These are phyloP conservation scores for Naganishia cerealis DNA, from an alignment of 1,284 basidiomycete genomes.

Conservation along the genomic window DNA sequence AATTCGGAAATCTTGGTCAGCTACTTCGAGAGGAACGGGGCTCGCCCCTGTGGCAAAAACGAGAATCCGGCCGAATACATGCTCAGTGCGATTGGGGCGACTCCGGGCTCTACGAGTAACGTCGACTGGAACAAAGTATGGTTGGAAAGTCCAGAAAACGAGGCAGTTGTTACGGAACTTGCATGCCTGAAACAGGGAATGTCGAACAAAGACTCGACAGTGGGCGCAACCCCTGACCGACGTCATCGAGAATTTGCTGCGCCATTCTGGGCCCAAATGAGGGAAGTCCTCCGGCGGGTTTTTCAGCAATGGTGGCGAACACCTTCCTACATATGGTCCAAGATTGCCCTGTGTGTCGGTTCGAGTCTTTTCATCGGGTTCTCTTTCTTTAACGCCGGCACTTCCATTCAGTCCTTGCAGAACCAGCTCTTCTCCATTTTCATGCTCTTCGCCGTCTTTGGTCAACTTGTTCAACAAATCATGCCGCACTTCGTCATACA, in stretches of 20 bases:
- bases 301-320: conserved; percentile 63
- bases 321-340: conserved; percentile 74
- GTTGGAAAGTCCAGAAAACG: conserved; percentile 57
- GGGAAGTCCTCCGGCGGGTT: conserved; percentile 59
- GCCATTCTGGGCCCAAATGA: conserved; percentile 59
- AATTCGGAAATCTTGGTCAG: conserved; percentile 57
- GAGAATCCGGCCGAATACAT: conserved; percentile 58
- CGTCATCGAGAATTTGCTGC: conserved; percentile 61
- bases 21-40: conserved; percentile 59
- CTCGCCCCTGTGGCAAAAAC: conserved; percentile 35
- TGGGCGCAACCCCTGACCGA: conserved; percentile 33
- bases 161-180: conserved; percentile 54
- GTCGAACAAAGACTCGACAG: conserved; percentile 38
- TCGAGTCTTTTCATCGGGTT: conserved; percentile 57
- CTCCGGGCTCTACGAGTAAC: conserved; percentile 60
- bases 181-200: conserved; percentile 52
- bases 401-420: conserved; percentile 70
- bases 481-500: conserved; percentile 54
- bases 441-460: conserved; percentile 56
- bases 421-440: conserved; percentile 73
- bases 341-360: conserved; percentile 59
- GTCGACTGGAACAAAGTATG: conserved; percentile 75
- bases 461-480: conserved; percentile 53
- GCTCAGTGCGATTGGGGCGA: conserved; percentile 67
- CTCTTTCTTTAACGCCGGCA: conserved; percentile 66